A percentile compares a stretch with the other conserved stretches of the same genome.
Evolutionary conservation across 179 eudicot genomes (phyloP).

Genomic region (Carnegiea gigantea): DNA sequence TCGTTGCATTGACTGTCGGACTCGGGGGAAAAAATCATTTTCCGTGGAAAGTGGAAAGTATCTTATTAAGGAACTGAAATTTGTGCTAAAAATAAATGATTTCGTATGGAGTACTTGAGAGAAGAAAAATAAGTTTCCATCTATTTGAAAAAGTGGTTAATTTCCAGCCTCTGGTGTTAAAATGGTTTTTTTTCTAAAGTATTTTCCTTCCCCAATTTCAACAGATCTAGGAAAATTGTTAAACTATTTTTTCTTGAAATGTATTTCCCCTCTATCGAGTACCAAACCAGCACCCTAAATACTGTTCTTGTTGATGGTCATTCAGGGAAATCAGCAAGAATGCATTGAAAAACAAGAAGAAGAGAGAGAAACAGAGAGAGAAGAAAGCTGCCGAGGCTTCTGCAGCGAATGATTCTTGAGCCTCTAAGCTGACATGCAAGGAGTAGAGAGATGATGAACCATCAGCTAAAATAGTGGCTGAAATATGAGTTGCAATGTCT

Average conservation of each 20-base stretch:
- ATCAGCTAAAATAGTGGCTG: neutral
- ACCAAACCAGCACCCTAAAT: neutral
- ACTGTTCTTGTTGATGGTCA: neutral
- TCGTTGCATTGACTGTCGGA: neutral
- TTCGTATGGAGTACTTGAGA: no score
- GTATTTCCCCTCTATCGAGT: neutral
- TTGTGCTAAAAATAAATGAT: no score
- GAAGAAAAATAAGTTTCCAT: no score
- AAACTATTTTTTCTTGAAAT: neutral
- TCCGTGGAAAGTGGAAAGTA: neutral
- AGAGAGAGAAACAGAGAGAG: constrained; percentile 89
- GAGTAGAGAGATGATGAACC: neutral
- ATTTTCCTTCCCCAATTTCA: neutral
- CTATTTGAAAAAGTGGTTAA: no score
- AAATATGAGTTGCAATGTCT: neutral
- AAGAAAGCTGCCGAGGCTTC: constrained; percentile 82
- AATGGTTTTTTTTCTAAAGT: neutral
- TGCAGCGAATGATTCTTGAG: constrained; percentile 36
- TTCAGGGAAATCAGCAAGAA: constrained; percentile 87
- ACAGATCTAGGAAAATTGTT: neutral
- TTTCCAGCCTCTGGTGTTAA: neutral
- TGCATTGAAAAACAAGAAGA: constrained; percentile 89
- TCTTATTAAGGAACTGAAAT: neutral
- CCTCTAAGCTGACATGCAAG: neutral
- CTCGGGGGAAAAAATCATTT: no score